phyloP scores from a whole-genome alignment of 495 filamentous ascomycete genomes.

The Neurospora africana region DNA sequence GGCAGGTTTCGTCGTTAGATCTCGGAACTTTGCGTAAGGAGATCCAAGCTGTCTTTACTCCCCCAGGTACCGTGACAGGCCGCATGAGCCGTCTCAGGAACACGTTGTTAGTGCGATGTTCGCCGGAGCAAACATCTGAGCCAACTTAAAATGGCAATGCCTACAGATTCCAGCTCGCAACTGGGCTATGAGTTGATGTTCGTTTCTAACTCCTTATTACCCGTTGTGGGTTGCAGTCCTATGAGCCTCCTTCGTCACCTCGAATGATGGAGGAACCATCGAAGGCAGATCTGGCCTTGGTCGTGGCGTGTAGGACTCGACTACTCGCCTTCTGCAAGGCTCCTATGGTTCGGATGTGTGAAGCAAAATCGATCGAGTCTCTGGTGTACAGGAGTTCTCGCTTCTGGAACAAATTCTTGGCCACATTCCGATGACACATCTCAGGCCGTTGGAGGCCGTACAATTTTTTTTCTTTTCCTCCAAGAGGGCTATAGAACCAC shows the following conservation, averaged over 20 bases:
- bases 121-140: conserved; percentile 1
- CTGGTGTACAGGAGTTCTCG: neutral
- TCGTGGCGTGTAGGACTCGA: neutral
- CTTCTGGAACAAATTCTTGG: neutral
- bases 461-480: neutral
- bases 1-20: neutral
- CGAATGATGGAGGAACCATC: neutral
- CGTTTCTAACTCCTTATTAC: neutral
- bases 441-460: neutral
- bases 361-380: neutral
- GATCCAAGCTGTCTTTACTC: neutral
- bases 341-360: neutral
- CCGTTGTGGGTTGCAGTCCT: neutral
- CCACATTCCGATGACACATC: neutral
- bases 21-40: neutral
- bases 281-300: neutral
- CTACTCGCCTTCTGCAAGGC: neutral
- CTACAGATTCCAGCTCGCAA: neutral
- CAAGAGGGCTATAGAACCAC: neutral
- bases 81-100: neutral
- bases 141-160: conserved; percentile 1
- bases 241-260: neutral
- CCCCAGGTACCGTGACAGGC: neutral
- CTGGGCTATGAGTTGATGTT: neutral
- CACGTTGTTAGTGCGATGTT: neutral